Percentiles rank a stretch among this genome's conserved stretches.
phyloP scores from a whole-genome alignment of 208 protist species.

The Crithidia fasciculata region DNA sequence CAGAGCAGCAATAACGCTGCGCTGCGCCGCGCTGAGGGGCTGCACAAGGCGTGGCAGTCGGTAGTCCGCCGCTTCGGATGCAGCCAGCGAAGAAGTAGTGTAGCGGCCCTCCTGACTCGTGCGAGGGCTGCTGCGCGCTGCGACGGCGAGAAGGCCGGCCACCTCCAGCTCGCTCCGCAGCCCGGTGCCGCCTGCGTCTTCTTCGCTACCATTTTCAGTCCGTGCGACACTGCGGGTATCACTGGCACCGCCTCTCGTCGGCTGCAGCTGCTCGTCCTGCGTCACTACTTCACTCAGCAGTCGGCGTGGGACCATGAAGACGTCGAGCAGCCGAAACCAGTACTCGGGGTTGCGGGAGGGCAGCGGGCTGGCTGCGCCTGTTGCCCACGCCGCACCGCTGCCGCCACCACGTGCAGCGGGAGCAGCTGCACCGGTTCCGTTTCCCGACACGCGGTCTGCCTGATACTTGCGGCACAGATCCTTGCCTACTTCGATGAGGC shows the following conservation, averaged over 20 bases:
- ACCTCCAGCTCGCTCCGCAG: constrained; percentile 12
- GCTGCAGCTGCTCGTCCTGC: constrained; percentile 21
- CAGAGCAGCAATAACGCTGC: constrained; percentile 43
- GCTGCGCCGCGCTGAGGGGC: constrained; percentile 20
- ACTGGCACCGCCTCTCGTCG: neutral
- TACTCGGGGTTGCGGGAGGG: constrained; percentile 15
- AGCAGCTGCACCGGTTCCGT: constrained; percentile 1
- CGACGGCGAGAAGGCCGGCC: neutral
- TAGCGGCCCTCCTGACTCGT: neutral
- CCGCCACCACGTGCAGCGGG: neutral
- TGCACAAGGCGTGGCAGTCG: constrained; percentile 5
- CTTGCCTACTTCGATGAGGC: constrained; percentile 49
- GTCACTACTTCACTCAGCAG: constrained; percentile 33
- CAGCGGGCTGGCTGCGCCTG: neutral
- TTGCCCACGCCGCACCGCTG: neutral
- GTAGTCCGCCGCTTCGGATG: neutral
- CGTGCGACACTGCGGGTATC: neutral
- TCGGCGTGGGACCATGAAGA: constrained; percentile 60
- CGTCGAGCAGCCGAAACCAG: constrained; percentile 72
- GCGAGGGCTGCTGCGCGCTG: neutral
- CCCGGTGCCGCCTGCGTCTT: constrained; percentile 1
- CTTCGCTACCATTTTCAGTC: neutral
- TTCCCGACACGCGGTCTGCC: constrained; percentile 7
- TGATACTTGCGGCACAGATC: constrained; percentile 55
- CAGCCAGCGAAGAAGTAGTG: neutral